phyloP scores from a whole-genome alignment of 208 protist genomes.

The Leptomonas seymouri region DNA sequence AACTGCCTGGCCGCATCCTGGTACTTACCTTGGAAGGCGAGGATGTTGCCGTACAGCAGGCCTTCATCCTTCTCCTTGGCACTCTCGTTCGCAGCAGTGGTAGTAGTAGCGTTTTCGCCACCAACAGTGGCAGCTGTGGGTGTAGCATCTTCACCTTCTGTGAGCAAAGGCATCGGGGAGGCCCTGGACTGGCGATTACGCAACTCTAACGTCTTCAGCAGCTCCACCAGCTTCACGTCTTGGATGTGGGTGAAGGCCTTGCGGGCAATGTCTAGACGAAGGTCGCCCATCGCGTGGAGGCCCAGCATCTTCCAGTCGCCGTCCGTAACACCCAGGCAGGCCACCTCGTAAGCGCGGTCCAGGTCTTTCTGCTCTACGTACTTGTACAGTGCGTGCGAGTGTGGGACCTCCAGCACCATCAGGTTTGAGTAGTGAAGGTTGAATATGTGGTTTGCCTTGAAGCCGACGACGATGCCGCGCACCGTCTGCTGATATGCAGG shows the following conservation, averaged over 20 bases:
- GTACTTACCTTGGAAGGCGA: conserved; percentile 95
- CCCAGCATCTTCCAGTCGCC: conserved; percentile 95
- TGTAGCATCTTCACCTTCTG: conserved; percentile 9
- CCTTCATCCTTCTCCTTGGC: conserved; percentile 26
- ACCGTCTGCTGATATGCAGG: conserved; percentile 93
- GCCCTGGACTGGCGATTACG: conserved; percentile 43
- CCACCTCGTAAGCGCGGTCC: conserved; percentile 88
- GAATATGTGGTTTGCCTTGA: conserved; percentile 95
- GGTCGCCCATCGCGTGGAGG: conserved; percentile 88
- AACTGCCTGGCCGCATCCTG: conserved; percentile 91
- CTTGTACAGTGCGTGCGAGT: conserved; percentile 89
- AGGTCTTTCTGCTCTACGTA: conserved; percentile 94
- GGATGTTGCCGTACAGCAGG: conserved; percentile 85
- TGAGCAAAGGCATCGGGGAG: neutral
- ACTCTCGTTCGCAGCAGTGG: conserved; percentile 5
- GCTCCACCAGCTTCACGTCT: conserved; percentile 93
- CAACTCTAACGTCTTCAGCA: conserved; percentile 90
- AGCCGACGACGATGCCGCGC: conserved; percentile 95
- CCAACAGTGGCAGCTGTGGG: neutral
- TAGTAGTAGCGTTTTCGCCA: neutral
- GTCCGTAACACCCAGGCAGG: conserved; percentile 95
- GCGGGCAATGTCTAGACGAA: conserved; percentile 92
- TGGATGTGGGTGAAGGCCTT: conserved; percentile 93
- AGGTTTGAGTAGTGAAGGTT: conserved; percentile 89
- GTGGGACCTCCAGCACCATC: conserved; percentile 93